Conservation (phyloP, 2,329 filamentous ascomycete species). For the Hypocrella siamensis region DNA sequence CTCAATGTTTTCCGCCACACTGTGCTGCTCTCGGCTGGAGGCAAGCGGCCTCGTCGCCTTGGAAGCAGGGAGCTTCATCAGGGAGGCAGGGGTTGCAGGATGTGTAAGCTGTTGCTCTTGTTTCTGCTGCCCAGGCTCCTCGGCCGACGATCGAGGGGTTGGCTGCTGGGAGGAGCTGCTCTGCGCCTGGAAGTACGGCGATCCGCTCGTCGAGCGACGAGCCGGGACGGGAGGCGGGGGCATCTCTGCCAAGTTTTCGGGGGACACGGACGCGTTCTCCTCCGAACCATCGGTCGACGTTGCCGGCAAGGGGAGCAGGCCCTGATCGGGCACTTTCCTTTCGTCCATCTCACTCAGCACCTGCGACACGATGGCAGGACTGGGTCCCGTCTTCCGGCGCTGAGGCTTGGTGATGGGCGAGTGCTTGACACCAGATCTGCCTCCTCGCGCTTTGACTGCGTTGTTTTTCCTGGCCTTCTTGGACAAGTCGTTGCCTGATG, state of each 20-base stretch:
- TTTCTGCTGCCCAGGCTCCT: constrained; percentile 3
- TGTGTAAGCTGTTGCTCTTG: constrained; percentile 23
- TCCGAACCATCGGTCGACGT: constrained; percentile 39
- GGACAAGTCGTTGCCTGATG: constrained; percentile 26
- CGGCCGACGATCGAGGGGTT: constrained; percentile 2
- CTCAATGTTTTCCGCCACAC: constrained; percentile 37
- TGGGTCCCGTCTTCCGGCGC: constrained; percentile 34
- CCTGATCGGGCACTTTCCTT: constrained; percentile 16
- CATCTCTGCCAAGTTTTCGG: constrained; percentile 49
- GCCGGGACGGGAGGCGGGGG: constrained; percentile 52
- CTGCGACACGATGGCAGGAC: constrained; percentile 40
- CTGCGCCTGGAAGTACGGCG: constrained; percentile 50
- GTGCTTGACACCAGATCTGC: constrained; percentile 43
- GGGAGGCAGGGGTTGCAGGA: constrained; percentile 72
- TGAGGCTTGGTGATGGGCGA: constrained; percentile 59
- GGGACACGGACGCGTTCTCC: constrained; percentile 49
- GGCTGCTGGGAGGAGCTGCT: constrained; percentile 15
- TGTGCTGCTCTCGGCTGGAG: constrained; percentile 12
- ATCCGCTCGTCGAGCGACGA: constrained; percentile 47
- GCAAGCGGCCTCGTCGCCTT: constrained; percentile 30
- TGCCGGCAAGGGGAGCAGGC: constrained; percentile 21
- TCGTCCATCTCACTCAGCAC: constrained; percentile 37
- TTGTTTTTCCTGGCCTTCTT: constrained; percentile 39
- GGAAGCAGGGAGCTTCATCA: constrained; percentile 60
- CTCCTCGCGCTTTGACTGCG: constrained; percentile 33